phyloP scores from a whole-genome alignment of 23 red algal species.

The Gracilaria caudata region DNA sequence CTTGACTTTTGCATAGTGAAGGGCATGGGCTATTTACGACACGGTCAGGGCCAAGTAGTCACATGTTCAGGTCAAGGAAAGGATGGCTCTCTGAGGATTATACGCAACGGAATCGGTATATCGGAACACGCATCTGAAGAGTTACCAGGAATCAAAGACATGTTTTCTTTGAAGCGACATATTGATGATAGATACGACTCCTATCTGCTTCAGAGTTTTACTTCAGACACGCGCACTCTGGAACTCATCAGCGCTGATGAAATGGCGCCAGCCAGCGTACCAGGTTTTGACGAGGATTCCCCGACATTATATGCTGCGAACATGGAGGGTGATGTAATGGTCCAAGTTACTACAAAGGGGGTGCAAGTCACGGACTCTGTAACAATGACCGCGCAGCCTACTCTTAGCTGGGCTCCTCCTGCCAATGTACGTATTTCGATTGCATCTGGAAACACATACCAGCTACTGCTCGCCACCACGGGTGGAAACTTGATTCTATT shows the following conservation, averaged over 20 bases:
- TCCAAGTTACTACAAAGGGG: conserved; percentile 79
- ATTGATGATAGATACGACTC: conserved; percentile 64
- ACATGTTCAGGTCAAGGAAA: conserved; percentile 91
- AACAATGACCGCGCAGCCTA: conserved; percentile 51
- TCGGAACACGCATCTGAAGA: conserved; percentile 87
- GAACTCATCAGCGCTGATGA: conserved; percentile 80
- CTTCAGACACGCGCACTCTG: conserved; percentile 80
- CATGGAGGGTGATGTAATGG: conserved; percentile 69
- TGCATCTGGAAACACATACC: conserved; percentile 71
- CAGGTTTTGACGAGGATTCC: conserved; percentile 71
- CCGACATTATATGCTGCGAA: conserved; percentile 80
- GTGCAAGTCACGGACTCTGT: conserved; percentile 69
- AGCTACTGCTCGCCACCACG: conserved; percentile 82
- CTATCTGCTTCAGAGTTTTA: conserved; percentile 84
- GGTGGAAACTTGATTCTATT: conserved; percentile 79
- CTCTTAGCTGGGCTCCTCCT: conserved; percentile 69
- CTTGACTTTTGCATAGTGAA: conserved; percentile 94
- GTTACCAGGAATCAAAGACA: conserved; percentile 87
- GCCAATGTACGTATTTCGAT: conserved; percentile 60
- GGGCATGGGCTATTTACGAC: conserved; percentile 63
- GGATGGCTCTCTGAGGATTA: conserved; percentile 87
- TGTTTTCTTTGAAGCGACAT: conserved; percentile 83
- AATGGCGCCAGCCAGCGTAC: conserved; percentile 72
- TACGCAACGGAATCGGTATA: conserved; percentile 97
- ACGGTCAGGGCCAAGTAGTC: conserved; percentile 90